A percentile compares a stretch with the other conserved stretches of the same genome.
These are phyloP conservation scores for Aureobasidium sp. DNA, from an alignment of 2,329 filamentous ascomycete genomes.

Conservation along the genomic window DNA sequence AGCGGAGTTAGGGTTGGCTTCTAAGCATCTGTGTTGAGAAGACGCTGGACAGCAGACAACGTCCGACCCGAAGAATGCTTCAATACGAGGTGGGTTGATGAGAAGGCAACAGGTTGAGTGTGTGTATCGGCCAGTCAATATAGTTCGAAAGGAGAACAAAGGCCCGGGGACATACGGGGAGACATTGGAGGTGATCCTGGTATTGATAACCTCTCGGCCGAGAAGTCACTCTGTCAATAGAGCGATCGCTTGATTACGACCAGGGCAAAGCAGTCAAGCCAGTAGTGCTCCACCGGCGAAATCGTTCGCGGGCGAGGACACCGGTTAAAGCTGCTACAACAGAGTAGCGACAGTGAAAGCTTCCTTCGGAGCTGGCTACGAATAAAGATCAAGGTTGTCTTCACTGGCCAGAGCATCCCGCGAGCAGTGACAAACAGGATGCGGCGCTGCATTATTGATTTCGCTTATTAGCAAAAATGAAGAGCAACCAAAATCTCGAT, in stretches of 20 bases:
- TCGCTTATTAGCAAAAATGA: not conserved
- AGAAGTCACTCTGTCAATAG: not conserved
- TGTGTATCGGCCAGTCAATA: not conserved
- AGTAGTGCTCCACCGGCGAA: not conserved
- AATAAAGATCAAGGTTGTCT: not conserved
- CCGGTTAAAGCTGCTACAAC: not conserved
- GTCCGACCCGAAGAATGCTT: not conserved
- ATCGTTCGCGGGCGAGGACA: too few relatives aligned
- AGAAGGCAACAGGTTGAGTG: not conserved
- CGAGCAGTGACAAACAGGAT: not conserved
- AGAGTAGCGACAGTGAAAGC: not conserved
- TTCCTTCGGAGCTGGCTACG: not conserved
- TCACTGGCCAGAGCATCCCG: not conserved
- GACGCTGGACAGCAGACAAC: not conserved
- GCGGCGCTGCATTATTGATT: not conserved
- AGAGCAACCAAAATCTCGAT: conserved; percentile 4
- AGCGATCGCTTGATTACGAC: not conserved
- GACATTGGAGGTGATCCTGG: not conserved
- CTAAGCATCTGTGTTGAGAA: not conserved
- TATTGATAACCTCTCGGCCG: not conserved
- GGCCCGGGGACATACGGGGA: too few relatives aligned
- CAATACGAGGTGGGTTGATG: not conserved
- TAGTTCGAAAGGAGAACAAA: not conserved
- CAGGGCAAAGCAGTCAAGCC: not conserved
- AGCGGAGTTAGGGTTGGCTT: not conserved